Base-by-base conservation (phyloP, 768 basidiomycete species). In the Trametes meyenii region DNA sequence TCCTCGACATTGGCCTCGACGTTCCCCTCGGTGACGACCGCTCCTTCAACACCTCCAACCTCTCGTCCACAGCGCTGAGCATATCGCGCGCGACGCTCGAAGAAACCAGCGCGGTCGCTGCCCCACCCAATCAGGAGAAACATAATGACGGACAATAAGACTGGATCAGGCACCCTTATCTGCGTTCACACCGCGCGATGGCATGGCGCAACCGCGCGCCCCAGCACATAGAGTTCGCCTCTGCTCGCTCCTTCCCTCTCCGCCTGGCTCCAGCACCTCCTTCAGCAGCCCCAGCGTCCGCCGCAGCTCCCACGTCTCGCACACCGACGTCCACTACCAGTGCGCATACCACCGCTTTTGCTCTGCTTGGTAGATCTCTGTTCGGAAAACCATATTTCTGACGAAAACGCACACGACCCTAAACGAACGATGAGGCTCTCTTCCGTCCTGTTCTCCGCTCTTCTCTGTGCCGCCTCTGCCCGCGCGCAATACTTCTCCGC, bases 401-500 rank as follows among this genome's bases (percentile, higher is more conserved):
- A 44, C 39, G 14, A 36, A 29, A 46, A 14, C 38, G 51, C 62
- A 62, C 55, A 65, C 57, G 60, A 56, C 63, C 68, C 59, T 63
- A 29, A 67, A 67, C 75, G 68, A 33, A 75, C 71, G 71, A 89
- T 90, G 88, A 86, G 79, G 78, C 56, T 79, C 56, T 72, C 76
- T 38, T 67, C 74, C 29, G 64, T 82, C 49, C 60, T 71, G 43
- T 52, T 70, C 59, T 61, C 70, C 26, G 62, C 69, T 23, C 67
- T 68, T 67, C 69, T 78, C 61, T 72, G 73, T 53, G 72, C 75
- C 54, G 61, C 66, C 1, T 73, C 77, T 23, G 77, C 73, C 45
- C 74, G 75, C 52, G 90, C 89, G 13, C 86, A 90, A 65, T 92
- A 92, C 73, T 87, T 92, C 74, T 92, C 90, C 3, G 77, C 78